Evolutionary conservation across 345 rosid genomes (phyloP), one percentile per base, ranked within the genome.

Genomic region (Camelina hispida): DNA sequence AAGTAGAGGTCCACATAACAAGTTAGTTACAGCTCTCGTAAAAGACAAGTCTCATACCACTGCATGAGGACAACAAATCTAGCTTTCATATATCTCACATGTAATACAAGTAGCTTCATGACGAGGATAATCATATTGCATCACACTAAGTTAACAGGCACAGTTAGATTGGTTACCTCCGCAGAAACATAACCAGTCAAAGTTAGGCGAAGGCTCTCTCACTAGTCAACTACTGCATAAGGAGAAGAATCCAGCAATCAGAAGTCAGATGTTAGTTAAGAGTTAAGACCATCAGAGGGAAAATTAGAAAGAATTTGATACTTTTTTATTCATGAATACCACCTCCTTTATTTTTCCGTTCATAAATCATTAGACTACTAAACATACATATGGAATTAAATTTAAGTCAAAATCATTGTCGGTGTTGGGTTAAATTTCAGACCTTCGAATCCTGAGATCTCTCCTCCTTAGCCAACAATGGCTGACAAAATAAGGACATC

Each of bases 161-260:
- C 34, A 42, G 63, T 74, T 66, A 66, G 53, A 66, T 74, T 18
- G 40, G 72, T 48, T 73, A 73, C 71, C 72, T 74, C 16, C 2
- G 32, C 2, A 25, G 32, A 6, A 9, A 44, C 43, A 66, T 66
- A 52, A 66, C 32, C 66, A 74, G 22, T 74, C 46, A 66, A 38
- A 38, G 57, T 65, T 9, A 44, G 50, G 32, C 3, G 53, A 62
- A 62, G 37, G 43, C 69, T 70, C 68, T 70, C 68, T 51, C 44
- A 62, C 15, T 32, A 32, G 35, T 1, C 35, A 32, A 7, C 3
- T 22, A 61, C 69, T 72, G 47, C 79, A 68, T 28, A 40, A 30
- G 54, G 20, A 60, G 56, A 75, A 52, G 30, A 40, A 61, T 52
- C 69, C 48, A 61, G 7, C 20, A 59, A n/a, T 60, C 6, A 13